These are phyloP conservation scores for Anaeramoeba ignava DNA, from an alignment of 78 protist species.

Conservation along the genomic window DNA sequence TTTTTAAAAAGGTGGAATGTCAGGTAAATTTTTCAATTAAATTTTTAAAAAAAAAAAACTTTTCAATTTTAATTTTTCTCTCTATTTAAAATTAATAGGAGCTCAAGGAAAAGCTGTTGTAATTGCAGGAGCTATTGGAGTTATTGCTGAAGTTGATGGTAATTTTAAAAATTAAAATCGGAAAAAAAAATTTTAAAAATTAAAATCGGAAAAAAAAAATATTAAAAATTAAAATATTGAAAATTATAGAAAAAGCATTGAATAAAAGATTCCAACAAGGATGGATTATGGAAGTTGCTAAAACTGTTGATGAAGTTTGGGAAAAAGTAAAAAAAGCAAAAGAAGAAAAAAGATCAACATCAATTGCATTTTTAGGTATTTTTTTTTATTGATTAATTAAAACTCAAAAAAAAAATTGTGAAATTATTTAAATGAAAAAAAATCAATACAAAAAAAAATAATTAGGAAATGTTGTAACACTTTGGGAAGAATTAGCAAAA, in stretches of 20 bases:
- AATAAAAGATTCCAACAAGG: slow-evolving; percentile 58
- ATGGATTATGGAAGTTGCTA: slow-evolving; percentile 30
- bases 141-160: slow-evolving; percentile 66
- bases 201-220: no score
- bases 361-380: not conserved
- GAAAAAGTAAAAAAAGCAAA: slow-evolving; percentile 23
- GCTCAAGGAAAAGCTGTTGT: not conserved
- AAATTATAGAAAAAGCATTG: slow-evolving; percentile 32
- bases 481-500: slow-evolving; percentile 51
- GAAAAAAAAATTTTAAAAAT: not conserved
- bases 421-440: not conserved
- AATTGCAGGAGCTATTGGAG: slow-evolving; percentile 18
- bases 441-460: not conserved
- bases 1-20: no score
- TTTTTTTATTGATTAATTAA: slow-evolving; percentile 43
- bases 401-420: slow-evolving; percentile 4
- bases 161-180: not conserved
- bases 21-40: no score
- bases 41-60: no score
- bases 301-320: slow-evolving; percentile 23
- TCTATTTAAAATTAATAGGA: no score
- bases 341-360: slow-evolving; percentile 8
- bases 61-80: no score
- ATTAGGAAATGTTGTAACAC: slow-evolving; percentile 58
- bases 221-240: no score